Conservation (phyloP, 2,329 filamentous ascomycete genomes). For the Tolypocladium tropicale region DNA sequence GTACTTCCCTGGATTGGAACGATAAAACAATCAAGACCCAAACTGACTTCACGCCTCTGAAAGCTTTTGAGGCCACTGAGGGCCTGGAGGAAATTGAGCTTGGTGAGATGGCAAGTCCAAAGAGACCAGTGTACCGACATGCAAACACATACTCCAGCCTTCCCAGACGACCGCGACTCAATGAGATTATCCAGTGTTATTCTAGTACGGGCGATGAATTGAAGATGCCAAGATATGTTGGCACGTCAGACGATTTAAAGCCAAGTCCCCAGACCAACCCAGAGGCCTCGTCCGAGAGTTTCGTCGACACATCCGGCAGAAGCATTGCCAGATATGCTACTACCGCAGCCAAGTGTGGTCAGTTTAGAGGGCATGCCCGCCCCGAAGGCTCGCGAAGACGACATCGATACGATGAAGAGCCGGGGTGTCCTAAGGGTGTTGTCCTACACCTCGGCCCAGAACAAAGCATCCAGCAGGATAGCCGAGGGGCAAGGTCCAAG, state of each 20-base stretch:
- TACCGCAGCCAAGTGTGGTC: not conserved
- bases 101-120: not conserved
- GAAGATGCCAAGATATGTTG: constrained; percentile 1
- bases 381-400: not conserved
- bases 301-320: constrained; percentile 8
- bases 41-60: constrained; percentile 1
- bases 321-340: not conserved
- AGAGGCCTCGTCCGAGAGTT: constrained; percentile 3
- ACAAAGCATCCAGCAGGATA: constrained; percentile 1
- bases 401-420: not conserved
- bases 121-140: constrained; percentile 11
- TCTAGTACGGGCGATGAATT: constrained; percentile 7
- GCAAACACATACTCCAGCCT: constrained; percentile 14
- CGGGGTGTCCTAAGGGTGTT: not conserved
- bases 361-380: not conserved
- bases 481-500: not conserved
- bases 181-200: constrained; percentile 16
- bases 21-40: not conserved
- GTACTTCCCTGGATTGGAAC: not conserved
- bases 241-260: not conserved
- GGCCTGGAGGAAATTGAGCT: constrained; percentile 4
- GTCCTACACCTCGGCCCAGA: constrained; percentile 1
- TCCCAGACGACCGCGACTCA: constrained; percentile 12
- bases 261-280: not conserved
- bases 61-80: constrained; percentile 4